These are phyloP conservation scores for Calonectria fujianensis DNA, from an alignment of 2,329 filamentous ascomycete species.

Conservation along the genomic window DNA sequence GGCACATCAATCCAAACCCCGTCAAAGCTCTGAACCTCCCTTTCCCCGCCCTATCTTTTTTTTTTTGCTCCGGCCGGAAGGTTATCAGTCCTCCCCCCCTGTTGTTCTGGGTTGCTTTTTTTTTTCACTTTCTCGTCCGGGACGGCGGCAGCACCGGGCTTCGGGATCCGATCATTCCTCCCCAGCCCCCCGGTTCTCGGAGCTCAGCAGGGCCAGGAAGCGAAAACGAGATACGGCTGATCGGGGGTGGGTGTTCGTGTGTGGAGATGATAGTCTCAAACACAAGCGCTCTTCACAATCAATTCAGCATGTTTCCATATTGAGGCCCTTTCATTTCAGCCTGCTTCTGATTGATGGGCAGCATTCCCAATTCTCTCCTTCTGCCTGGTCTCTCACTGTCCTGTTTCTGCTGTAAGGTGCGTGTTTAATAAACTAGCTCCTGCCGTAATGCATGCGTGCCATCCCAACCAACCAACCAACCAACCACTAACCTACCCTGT, in stretches of 20 bases:
- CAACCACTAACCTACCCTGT: not conserved
- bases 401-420: not conserved
- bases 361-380: not conserved
- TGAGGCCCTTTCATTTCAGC: not conserved
- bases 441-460: no score
- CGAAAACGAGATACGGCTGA: not conserved
- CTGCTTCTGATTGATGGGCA: not conserved
- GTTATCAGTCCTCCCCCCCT: not conserved
- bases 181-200: not conserved
- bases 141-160: not conserved
- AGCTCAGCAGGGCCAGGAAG: not conserved
- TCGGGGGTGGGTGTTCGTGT: no score
- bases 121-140: not conserved
- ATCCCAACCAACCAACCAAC: not conserved
- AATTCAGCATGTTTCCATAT: not conserved
- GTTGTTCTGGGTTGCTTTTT: not conserved
- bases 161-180: not conserved
- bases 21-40: conserved; percentile 11
- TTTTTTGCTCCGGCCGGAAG: not conserved
- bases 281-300: conserved; percentile 12
- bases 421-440: not conserved
- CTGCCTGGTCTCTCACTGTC: no score
- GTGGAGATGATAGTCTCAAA: conserved; percentile 5
- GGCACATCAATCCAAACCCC: conserved; percentile 4
- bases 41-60: conserved; percentile 4